A percentile compares a stretch with the other conserved stretches of the same genome.
Conservation (phyloP, 192 early-diverging fungal genomes). For the Backusella morwellensis region DNA sequence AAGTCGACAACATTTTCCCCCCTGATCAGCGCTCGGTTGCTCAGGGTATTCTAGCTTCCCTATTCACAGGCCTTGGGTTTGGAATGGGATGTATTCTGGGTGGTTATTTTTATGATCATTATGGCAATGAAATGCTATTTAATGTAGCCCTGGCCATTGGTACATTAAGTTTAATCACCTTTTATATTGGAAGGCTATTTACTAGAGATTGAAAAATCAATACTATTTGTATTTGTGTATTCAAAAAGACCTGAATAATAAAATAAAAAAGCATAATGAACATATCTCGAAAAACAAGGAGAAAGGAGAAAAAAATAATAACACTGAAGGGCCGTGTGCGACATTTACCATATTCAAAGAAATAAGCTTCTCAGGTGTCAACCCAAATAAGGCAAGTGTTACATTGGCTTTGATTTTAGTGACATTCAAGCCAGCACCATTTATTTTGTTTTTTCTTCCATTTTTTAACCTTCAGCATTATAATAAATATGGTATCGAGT, state of each 20-base stretch:
- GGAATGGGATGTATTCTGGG: slow-evolving; percentile 30
- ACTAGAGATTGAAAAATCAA: not conserved
- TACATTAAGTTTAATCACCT: slow-evolving; percentile 2
- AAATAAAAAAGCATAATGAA: not conserved
- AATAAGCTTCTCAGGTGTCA: slow-evolving; percentile 4
- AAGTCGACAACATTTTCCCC: slow-evolving; percentile 33
- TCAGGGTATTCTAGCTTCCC: slow-evolving; percentile 31
- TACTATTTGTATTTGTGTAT: not conserved
- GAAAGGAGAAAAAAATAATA: not conserved
- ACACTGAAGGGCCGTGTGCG: not conserved
- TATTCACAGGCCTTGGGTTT: slow-evolving; percentile 31
- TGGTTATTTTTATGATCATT: slow-evolving; percentile 30
- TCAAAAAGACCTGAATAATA: no score
- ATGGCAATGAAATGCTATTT: slow-evolving; percentile 10
- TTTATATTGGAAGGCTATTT: slow-evolving; percentile 7
- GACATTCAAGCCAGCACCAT: not conserved
- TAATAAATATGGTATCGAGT: not conserved
- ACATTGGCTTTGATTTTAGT: slow-evolving; percentile 3
- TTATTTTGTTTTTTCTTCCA: not conserved
- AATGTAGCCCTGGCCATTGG: slow-evolving; percentile 7
- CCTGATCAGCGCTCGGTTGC: slow-evolving; percentile 30
- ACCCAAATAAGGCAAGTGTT: not conserved
- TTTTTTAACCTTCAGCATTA: not conserved
- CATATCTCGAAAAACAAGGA: not conserved
- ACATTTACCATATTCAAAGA: not conserved